Evolutionary conservation across 768 basidiomycete genomes (phyloP).

Genomic region (Lactarius tabidus): DNA sequence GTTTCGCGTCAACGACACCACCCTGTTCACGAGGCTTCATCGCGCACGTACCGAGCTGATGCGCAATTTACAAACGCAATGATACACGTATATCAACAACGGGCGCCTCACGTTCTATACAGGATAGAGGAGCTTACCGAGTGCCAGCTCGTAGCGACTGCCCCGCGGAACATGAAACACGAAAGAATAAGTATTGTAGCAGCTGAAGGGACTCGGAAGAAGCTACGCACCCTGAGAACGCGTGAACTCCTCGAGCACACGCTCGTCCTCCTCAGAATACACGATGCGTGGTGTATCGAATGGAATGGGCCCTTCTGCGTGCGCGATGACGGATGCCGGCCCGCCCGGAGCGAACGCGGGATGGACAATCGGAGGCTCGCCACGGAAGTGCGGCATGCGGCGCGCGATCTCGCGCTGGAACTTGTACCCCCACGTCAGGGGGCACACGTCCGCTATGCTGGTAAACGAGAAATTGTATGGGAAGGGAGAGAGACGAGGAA

Average conservation of each 20-base stretch:
- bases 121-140: slow-evolving; percentile 29
- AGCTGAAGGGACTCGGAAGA: background rate
- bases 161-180: background rate
- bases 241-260: slow-evolving; percentile 33
- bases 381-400: slow-evolving; percentile 44
- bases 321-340: slow-evolving; percentile 24
- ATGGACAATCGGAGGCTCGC: slow-evolving; percentile 30
- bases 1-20: slow-evolving; percentile 59
- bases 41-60: slow-evolving; percentile 56
- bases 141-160: slow-evolving; percentile 17
- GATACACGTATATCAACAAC: background rate
- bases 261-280: slow-evolving; percentile 36
- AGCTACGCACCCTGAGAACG: slow-evolving; percentile 16
- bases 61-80: background rate
- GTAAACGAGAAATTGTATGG: background rate
- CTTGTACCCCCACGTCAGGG: slow-evolving; percentile 53
- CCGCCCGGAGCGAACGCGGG: slow-evolving; percentile 34
- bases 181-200: background rate
- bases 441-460: slow-evolving; percentile 36
- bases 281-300: slow-evolving; percentile 32
- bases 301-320: slow-evolving; percentile 26
- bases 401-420: slow-evolving; percentile 49
- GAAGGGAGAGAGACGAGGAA: background rate
- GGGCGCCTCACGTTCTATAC: background rate
- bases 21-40: slow-evolving; percentile 56